Evolutionary conservation across 345 rosid genomes (phyloP), one percentile per base, ranked within the genome.

Genomic region (Erodium maritimum): DNA sequence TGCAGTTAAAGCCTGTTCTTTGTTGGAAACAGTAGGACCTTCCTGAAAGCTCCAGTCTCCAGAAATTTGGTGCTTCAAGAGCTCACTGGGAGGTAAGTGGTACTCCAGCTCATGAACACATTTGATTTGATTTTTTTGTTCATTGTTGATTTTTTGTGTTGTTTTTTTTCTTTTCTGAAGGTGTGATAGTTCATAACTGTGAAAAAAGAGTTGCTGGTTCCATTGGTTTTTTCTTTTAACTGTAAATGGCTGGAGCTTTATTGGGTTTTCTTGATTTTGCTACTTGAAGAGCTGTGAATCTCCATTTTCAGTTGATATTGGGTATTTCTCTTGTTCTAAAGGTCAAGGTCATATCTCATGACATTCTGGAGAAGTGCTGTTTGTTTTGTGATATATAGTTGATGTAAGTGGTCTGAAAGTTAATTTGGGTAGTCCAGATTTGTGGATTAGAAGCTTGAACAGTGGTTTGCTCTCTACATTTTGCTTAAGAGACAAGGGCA

Each of bases 1-100:
- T 66, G 65, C 51, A 42, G 62, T 53, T 69, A 56, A 75, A 74
- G 62, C 21, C 22, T 59, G 64, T 62, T 56, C 48, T 74, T 55
- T 58, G 18, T 42, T 57, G 69, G 75, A 69, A 60, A 65, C 70
- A 52, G 61, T 69, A 66, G 14, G 48, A 11, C 11, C 48, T 42
- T 42, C 60, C 62, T 50, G 51, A 60, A 60, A 67, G 11, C 61
- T 20, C 59, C 24, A 19, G 56, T 48, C 20, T 52, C 51, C 56
- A 54, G 34, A 37, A 23, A 34, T 71, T 58, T 66, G 56, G 48
- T 59, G 59, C 60, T 63, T 54, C 16, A 56, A 53, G 66, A 75
- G 76, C 71, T 67, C 67, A 23, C 10, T 55, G 17, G 54, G 7
- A 51, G 54, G 54, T 51, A 24, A 22, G 19, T n/a, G 23, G 51